Evolutionary conservation across 2,329 filamentous ascomycete genomes (phyloP), one percentile per base, ranked within the genome.

Genomic region (Fusarium sp.): DNA sequence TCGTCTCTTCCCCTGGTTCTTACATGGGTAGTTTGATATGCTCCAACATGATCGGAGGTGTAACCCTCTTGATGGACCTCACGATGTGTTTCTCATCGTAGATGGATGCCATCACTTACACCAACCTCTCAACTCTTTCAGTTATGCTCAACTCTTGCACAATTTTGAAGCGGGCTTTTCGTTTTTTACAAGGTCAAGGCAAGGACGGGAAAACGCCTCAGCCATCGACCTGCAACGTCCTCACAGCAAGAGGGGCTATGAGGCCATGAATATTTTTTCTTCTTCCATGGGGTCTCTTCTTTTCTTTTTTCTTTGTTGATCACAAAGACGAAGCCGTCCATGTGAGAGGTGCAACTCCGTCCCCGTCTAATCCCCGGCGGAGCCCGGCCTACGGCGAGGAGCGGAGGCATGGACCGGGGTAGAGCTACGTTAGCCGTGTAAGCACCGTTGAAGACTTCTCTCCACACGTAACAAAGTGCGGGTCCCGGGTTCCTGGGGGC

Each of bases 351-450:
- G 57, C 64, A 45, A 56, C 50, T 52, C 48, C 48, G 48, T 52
- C 48, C 48, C 10, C 18, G 27, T 60, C 33, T 16, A 52, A 65
- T 68, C 64, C 27, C 58, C 58, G 60, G 64, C 29, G 22, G 56
- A 59, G 61, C 39, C 69, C 72, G 72, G 67, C 22, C 63, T 13
- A 65, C 72, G 70, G 58, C 70, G 72, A 74, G 64, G 64, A 48
- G 72, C 72, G 72, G 70, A 71, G 64, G 39, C 60, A 37, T 9
- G 67, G 68, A 72, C 72, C 59, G 60, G 74, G 67, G 58, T 62
- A 50, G 41, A 50, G 41, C 33, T 45, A 16, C 22, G 13, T 5
- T 13, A 29, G n/a, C 22, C 31, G 48, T 39, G 33, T 24, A 18
- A 39, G 24, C 29, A 31, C 61, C 39, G 50, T 60, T 68, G 59